Percentiles rank a stretch among this genome's conserved stretches.
phyloP scores from a whole-genome alignment of 176 grass and related monocot genomes.

The Areca catechu region DNA sequence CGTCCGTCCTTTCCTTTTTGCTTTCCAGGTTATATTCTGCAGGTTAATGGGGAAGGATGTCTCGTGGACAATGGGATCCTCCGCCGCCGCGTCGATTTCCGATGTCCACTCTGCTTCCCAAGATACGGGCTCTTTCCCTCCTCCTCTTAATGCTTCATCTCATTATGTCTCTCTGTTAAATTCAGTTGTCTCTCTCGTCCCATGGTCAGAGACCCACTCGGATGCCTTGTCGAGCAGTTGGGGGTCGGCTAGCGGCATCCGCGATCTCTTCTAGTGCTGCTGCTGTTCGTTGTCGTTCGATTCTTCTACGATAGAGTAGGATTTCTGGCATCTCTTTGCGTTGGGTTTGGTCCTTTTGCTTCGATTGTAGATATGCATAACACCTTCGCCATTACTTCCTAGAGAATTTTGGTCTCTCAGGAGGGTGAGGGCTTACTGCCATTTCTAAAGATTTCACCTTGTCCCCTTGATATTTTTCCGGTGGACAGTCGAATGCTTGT shows the following conservation, averaged over 20 bases:
- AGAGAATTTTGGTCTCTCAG: conserved; percentile 27
- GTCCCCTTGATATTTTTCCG: conserved; percentile 10
- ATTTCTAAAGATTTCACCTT: conserved; percentile 21
- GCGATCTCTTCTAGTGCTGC: background rate
- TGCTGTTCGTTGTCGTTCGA: conserved; percentile 3
- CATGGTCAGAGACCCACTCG: conserved; percentile 13
- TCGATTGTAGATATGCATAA: conserved; percentile 6
- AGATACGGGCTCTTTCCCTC: conserved; percentile 13
- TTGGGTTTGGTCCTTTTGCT: conserved; percentile 1
- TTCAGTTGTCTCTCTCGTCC: background rate
- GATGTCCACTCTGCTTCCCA: no score
- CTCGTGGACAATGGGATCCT: conserved; percentile 12
- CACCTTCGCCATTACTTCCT: conserved; percentile 6
- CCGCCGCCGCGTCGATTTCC: background rate
- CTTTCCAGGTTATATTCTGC: no score
- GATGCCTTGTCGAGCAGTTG: conserved; percentile 14
- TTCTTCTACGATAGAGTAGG: background rate
- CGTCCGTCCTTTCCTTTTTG: no score
- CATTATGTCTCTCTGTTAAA: background rate
- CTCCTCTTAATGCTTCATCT: conserved; percentile 22
- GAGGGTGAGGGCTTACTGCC: background rate
- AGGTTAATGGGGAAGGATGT: no score
- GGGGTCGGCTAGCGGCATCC: conserved; percentile 14
- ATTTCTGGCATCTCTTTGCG: background rate
- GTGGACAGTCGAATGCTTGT: conserved; percentile 7